Base-by-base conservation (phyloP, 176 grass and related monocot species). In the Lolium rigidum region DNA sequence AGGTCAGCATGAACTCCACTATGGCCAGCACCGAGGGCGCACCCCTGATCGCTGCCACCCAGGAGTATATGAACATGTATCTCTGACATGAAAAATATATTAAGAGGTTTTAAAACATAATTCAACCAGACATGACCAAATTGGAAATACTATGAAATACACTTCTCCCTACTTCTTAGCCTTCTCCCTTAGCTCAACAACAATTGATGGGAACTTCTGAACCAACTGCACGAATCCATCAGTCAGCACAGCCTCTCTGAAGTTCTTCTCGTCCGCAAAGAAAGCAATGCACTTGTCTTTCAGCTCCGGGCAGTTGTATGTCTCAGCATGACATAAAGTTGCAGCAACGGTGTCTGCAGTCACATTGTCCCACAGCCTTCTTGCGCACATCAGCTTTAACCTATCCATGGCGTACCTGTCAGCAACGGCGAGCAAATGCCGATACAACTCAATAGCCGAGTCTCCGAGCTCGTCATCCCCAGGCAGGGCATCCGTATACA, bases 351-450 rank as follows among this genome's bases (percentile, higher is more conserved):
- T 86, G 4, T 92, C 80, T 0, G 78, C 48, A 9, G 74, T 78
- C 2, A 92, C 76, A 81, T 62, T 61, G 22, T 85, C 57, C 78
- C 82, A 86, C 46, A 95, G 7, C 37, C 46, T 88, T 21, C 59
- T 55, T 2, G 89, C 90, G 11, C 92, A 92, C 26, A 85, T 71
- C 11, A 90, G 57, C 86, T 89, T 94, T 26, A 94, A 50, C 14
- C 93, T 75, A 10, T 95, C 88, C 70, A 95, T 28, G 0, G 65
- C 83, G 6, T 92, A 95, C 10, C 88, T 82, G 70, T 95, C 93
- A 2, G 93, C 90, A 1, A 83, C 93, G 20, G 60, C 88, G 9
- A 95, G 83, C 21, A 85, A 9, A 9, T 24, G 7, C 12, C 4
- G 48, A 7, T 69, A 0, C 38, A 76, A 4, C n/a, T 47, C 49